Percentiles rank a stretch among this genome's conserved stretches.
Conservation (phyloP, 345 rosid genomes). For the Acer campestre region DNA sequence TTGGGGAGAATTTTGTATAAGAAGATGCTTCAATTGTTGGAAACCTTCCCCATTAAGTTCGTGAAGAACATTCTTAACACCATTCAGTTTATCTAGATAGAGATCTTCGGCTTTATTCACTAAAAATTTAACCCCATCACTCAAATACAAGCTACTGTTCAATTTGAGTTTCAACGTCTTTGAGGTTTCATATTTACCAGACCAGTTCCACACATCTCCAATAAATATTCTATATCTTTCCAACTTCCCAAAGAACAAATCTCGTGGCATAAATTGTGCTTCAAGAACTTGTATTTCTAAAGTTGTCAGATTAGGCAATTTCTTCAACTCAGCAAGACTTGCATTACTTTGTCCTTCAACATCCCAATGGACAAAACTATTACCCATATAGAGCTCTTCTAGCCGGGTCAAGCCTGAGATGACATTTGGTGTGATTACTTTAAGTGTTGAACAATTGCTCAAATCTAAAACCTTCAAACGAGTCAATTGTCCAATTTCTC, state of each 20-base stretch:
- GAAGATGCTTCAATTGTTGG: slow-evolving; percentile 16
- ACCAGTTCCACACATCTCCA: slow-evolving; percentile 9
- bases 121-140: background rate
- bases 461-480: background rate
- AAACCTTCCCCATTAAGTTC: background rate
- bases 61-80: background rate
- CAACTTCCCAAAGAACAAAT: background rate
- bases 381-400: slow-evolving; percentile 22
- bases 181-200: background rate
- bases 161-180: slow-evolving; percentile 15
- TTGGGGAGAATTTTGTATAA: background rate
- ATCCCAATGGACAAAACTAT: slow-evolving; percentile 26
- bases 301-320: slow-evolving; percentile 12
- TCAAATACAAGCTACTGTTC: background rate
- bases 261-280: slow-evolving; percentile 4
- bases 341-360: slow-evolving; percentile 7
- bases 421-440: slow-evolving; percentile 21
- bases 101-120: background rate
- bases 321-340: slow-evolving; percentile 23
- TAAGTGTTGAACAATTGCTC: slow-evolving; percentile 11
- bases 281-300: slow-evolving; percentile 13
- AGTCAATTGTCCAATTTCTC: slow-evolving; percentile 12
- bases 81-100: background rate
- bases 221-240: background rate
- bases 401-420: slow-evolving; percentile 8